Conservation (phyloP, 192 early-diverging fungal genomes). For the Coemansia sp. region DNA sequence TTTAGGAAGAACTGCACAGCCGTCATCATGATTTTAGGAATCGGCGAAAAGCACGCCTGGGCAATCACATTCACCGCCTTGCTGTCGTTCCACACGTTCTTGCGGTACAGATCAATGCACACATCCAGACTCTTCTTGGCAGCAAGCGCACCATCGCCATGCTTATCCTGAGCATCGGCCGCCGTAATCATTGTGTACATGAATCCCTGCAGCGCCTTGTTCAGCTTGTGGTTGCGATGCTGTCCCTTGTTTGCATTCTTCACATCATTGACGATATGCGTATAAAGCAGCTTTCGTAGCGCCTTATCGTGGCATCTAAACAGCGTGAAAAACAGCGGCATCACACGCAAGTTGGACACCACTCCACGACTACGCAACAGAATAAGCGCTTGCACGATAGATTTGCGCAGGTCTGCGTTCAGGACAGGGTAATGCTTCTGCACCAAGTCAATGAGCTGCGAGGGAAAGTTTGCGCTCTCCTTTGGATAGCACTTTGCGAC, state of each 20-base stretch:
- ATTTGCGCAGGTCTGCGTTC: constrained; percentile 74
- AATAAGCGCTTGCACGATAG: constrained; percentile 87
- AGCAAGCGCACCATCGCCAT: constrained; percentile 77
- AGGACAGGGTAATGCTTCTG: constrained; percentile 78
- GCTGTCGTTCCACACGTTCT: constrained; percentile 96
- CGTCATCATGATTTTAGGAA: constrained; percentile 87
- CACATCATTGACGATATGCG: constrained; percentile 94
- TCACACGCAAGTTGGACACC: constrained; percentile 60
- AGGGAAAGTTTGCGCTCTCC: constrained; percentile 73
- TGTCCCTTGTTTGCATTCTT: constrained; percentile 84
- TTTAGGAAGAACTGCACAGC: constrained; percentile 95
- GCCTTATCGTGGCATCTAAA: constrained; percentile 93
- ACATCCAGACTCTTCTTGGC: constrained; percentile 95
- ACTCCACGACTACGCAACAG: constrained; percentile 83
- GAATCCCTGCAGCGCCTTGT: constrained; percentile 94
- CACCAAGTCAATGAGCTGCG: constrained; percentile 80
- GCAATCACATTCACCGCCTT: constrained; percentile 99
- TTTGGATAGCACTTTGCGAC: constrained; percentile 85
- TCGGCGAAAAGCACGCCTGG: constrained; percentile 91
- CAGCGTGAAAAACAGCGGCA: constrained; percentile 94
- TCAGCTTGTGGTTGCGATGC: constrained; percentile 95
- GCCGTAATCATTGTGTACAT: constrained; percentile 95
- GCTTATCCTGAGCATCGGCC: constrained; percentile 60
- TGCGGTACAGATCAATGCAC: constrained; percentile 96
- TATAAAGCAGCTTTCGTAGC: constrained; percentile 84